Percentiles rank a stretch among this genome's conserved stretches.
These are phyloP conservation scores for Nemania abortiva DNA, from an alignment of 2,329 filamentous ascomycete genomes.

Conservation along the genomic window DNA sequence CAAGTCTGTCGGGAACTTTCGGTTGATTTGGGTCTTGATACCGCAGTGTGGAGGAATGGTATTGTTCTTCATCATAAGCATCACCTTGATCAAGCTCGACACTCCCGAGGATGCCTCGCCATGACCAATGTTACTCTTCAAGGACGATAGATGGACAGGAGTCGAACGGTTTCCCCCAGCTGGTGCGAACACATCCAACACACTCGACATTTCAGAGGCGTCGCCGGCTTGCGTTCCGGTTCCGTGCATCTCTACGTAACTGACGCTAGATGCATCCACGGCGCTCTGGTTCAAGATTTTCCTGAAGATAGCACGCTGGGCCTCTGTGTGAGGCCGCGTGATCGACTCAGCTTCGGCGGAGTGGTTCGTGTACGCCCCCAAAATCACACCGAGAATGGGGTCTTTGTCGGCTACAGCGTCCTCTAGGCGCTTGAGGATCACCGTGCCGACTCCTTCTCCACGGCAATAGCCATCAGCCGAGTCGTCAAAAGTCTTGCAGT, in stretches of 20 bases:
- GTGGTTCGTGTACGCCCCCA: constrained; percentile 76
- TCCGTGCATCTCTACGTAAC: constrained; percentile 76
- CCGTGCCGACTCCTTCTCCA: constrained; percentile 40
- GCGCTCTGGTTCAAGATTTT: constrained; percentile 68
- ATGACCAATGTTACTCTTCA: constrained; percentile 62
- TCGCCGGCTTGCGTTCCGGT: constrained; percentile 79
- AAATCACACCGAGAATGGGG: constrained; percentile 51
- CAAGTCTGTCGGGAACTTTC: constrained; percentile 31
- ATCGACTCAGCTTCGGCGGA: constrained; percentile 77
- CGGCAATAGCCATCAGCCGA: constrained; percentile 61
- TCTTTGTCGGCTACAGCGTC: constrained; percentile 60
- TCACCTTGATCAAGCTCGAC: constrained; percentile 38
- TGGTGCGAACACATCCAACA: constrained; percentile 70
- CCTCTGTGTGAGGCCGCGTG: constrained; percentile 74
- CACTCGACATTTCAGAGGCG: constrained; percentile 71
- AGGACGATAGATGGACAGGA: constrained; percentile 59
- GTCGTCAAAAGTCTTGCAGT: constrained; percentile 62
- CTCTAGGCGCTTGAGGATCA: constrained; percentile 44
- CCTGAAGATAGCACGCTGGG: constrained; percentile 71
- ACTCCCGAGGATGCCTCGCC: constrained; percentile 56
- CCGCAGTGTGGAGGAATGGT: constrained; percentile 61
- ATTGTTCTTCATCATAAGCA: constrained; percentile 43
- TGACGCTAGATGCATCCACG: constrained; percentile 65
- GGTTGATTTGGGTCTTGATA: constrained; percentile 61
- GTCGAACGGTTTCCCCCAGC: constrained; percentile 48